Conservation (phyloP, 208 protist genomes). For the Tritrichomonas musculus region DNA sequence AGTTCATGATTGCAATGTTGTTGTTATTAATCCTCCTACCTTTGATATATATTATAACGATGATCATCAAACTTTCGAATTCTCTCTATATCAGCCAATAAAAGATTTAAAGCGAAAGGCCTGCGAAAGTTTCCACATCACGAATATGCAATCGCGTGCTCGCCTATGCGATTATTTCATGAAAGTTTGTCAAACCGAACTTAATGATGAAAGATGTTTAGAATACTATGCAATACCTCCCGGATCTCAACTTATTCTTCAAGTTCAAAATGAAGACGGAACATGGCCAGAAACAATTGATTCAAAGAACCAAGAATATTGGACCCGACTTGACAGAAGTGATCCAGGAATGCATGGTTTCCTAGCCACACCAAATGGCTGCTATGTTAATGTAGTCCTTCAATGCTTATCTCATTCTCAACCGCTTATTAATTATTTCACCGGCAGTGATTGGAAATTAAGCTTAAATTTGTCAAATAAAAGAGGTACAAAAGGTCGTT, state of each 20-base stretch:
- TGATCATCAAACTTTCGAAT: background rate
- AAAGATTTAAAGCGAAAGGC: background rate
- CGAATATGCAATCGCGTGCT: background rate
- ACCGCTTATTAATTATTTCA: constrained; percentile 50
- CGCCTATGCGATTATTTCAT: background rate
- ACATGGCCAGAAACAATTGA: background rate
- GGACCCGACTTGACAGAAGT: background rate
- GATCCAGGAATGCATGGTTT: background rate
- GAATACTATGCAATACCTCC: background rate
- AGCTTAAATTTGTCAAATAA: background rate
- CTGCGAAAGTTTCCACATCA: too few relatives aligned
- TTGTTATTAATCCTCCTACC: background rate
- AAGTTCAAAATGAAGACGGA: background rate
- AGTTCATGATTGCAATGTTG: background rate
- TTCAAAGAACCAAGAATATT: background rate
- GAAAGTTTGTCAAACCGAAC: background rate
- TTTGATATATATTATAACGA: background rate
- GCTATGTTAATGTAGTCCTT: constrained; percentile 55
- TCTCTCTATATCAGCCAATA: background rate
- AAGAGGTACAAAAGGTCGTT: background rate
- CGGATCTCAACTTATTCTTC: background rate
- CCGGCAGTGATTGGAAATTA: background rate
- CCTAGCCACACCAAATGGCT: background rate
- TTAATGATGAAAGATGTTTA: background rate
- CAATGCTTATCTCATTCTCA: constrained; percentile 78